phyloP scores from a whole-genome alignment of 164 flowering plant species.

The Macadamia integrifolia region DNA sequence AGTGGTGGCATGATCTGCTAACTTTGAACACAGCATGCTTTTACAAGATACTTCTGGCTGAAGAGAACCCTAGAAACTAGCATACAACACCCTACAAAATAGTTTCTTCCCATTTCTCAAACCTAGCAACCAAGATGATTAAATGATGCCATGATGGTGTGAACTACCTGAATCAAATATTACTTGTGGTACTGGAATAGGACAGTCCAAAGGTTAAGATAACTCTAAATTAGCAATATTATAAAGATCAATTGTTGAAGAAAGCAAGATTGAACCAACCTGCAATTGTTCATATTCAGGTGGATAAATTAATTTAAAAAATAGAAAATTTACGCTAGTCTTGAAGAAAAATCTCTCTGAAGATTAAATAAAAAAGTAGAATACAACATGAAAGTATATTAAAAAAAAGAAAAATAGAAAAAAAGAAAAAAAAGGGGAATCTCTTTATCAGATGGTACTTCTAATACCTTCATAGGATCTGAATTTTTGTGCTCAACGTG shows the following conservation, averaged over 20 bases:
- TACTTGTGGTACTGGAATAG: neutral
- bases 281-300: neutral
- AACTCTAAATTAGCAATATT: neutral
- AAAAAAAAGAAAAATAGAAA: neutral
- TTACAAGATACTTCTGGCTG: too few relatives aligned
- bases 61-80: too few relatives aligned
- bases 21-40: too few relatives aligned
- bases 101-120: too few relatives aligned
- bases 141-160: too few relatives aligned
- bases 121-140: too few relatives aligned
- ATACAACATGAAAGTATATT: neutral
- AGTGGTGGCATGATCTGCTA: too few relatives aligned
- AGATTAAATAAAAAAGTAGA: constrained; percentile 4
- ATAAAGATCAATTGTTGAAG: neutral
- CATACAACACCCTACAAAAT: too few relatives aligned
- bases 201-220: neutral
- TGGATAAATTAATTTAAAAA: neutral
- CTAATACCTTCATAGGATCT: constrained; percentile 40
- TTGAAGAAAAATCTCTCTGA: neutral
- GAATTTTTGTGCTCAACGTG: constrained; percentile 24
- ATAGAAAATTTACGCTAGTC: neutral
- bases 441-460: neutral
- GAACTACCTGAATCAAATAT: neutral
- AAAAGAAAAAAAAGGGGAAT: neutral
- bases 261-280: neutral